Conservation (phyloP, 2,329 filamentous ascomycete genomes). For the Monilinia fructicola region DNA sequence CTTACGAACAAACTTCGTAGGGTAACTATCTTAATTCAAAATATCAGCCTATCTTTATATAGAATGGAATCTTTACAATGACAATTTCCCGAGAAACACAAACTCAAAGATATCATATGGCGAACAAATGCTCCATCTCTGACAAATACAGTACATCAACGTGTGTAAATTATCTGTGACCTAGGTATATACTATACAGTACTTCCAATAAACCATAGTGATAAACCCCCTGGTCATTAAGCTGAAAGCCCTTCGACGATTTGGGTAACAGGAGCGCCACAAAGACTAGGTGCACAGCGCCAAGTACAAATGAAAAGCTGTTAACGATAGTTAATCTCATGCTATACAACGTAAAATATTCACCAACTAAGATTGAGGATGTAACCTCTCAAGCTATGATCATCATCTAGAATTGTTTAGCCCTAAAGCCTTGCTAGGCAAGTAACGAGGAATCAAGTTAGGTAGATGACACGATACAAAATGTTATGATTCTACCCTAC, state of each 20-base stretch:
- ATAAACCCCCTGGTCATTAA: neutral
- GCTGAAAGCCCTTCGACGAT: neutral
- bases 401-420: neutral
- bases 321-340: neutral
- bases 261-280: neutral
- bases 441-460: neutral
- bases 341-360: neutral
- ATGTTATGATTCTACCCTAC: neutral
- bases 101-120: neutral
- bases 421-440: neutral
- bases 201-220: neutral
- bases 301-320: constrained; percentile 3
- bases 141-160: neutral
- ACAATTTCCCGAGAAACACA: constrained; percentile 5
- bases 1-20: neutral
- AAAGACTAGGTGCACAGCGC: neutral
- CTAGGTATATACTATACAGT: too few relatives aligned
- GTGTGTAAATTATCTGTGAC: too few relatives aligned
- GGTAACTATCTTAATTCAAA: neutral
- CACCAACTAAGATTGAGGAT: neutral
- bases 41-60: neutral
- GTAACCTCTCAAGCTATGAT: neutral
- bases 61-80: neutral
- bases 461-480: neutral
- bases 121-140: neutral